Base-by-base conservation (phyloP, 768 basidiomycete genomes). In the Trametes maxima region DNA sequence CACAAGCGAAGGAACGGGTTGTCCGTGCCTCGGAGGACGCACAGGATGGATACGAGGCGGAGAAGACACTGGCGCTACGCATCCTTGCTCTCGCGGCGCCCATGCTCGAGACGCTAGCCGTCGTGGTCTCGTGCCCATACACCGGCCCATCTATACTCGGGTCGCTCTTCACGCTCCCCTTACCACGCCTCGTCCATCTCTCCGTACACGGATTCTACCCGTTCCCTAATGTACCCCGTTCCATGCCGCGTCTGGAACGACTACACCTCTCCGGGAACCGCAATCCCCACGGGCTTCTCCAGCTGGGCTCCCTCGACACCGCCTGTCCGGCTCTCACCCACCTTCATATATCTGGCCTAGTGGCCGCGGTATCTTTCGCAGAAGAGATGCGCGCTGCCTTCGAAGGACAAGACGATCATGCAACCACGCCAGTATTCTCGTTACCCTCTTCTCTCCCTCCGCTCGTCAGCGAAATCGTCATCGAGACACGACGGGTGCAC, bases 141-240 rank as follows among this genome's bases (percentile, higher is more conserved):
- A 70, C 71, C 19, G 77, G 80, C 64, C 75, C 81, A 0, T 49
- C 74, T 7, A 64, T 79, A 44, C 73, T 83, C 44, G 76, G 77
- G 5, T 70, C 75, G 24, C 69, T 84, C 42, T 82, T 81, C 68
- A 74, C 78, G 17, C 72, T 72, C 10, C 54, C 69, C 2, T 79
- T 82, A 52, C 82, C 81, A 0, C 61, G 58, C 25, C 72, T 85
- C 0, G 67, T 62, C 25, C 75, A 75, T 33, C 78, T 85, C 59
- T 70, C 78, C 5, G 65, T 83, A 2, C 75, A 75, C 2, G 83
- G 82, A 1, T 79, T 79, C 63, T 85, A 85, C 67, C 80, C 82
- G 7, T 82, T 78, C 63, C 81, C 80, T 2, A 76, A 75, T 19
- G 53, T 71, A 0, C 57, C 52, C 17, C 37, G 57, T 1, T 45